phyloP scores from a whole-genome alignment of 2,329 filamentous ascomycete genomes.

The Aureobasidium subglaciale region DNA sequence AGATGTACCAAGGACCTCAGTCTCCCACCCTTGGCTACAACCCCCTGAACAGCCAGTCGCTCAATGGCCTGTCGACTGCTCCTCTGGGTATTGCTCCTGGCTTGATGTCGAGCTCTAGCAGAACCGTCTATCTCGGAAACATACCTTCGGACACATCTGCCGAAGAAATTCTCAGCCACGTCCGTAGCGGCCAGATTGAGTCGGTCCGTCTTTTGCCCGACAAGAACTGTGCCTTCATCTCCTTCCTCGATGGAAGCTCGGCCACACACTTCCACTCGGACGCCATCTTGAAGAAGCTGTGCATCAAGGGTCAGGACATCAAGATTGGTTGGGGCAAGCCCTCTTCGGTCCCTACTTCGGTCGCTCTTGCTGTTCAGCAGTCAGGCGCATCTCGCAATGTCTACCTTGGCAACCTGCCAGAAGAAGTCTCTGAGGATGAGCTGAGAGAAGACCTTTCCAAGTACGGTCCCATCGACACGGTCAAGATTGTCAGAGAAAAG shows the following conservation, averaged over 20 bases:
- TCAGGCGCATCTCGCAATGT: conserved; percentile 95
- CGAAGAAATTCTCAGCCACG: conserved; percentile 93
- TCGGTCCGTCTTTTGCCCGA: conserved; percentile 94
- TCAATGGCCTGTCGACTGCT: conserved; percentile 55
- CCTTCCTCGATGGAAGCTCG: conserved; percentile 93
- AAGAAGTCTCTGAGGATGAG: conserved; percentile 86
- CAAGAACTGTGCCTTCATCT: conserved; percentile 99
- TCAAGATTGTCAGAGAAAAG: conserved; percentile 97
- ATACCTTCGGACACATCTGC: conserved; percentile 96
- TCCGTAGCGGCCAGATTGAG: conserved; percentile 95
- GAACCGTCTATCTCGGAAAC: conserved; percentile 95
- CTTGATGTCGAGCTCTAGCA: conserved; percentile 81
- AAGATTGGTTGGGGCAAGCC: conserved; percentile 99
- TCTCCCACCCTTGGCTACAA: conserved; percentile 75
- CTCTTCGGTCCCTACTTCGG: conserved; percentile 93
- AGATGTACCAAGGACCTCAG: conserved; percentile 77
- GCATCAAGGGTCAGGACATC: conserved; percentile 97
- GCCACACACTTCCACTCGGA: conserved; percentile 99
- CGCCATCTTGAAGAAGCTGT: conserved; percentile 98
- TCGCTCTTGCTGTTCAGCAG: conserved; percentile 95
- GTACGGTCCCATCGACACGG: conserved; percentile 91
- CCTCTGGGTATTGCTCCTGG: conserved; percentile 71
- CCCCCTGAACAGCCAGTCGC: conserved; percentile 49
- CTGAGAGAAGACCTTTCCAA: conserved; percentile 91
- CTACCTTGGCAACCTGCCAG: conserved; percentile 86